Percentiles rank a stretch among this genome's conserved stretches.
Evolutionary conservation across 345 rosid species (phyloP).

Genomic region (Rhizophora apiculata): DNA sequence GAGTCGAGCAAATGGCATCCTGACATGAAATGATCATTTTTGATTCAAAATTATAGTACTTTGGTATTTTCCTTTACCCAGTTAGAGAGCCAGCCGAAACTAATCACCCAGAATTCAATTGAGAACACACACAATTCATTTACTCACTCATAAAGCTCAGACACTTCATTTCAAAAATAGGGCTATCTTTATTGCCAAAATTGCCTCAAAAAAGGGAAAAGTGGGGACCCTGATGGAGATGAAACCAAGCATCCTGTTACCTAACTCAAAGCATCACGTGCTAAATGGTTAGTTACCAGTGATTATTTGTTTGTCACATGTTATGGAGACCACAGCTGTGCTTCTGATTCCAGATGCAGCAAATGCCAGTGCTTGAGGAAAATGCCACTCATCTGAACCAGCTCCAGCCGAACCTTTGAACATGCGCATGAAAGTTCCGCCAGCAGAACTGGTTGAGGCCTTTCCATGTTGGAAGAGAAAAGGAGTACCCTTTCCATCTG

Average conservation of each 20-base stretch:
- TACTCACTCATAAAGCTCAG: too few relatives aligned
- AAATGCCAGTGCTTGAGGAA: conserved; percentile 91
- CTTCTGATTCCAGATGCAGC: conserved; percentile 78
- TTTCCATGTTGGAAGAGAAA: conserved; percentile 93
- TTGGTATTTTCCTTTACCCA: too few relatives aligned
- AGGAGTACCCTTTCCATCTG: conserved; percentile 91
- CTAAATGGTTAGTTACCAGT: conserved; percentile 51
- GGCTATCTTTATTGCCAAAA: too few relatives aligned
- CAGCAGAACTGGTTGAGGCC: conserved; percentile 52
- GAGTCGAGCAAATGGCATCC: too few relatives aligned
- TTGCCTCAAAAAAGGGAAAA: too few relatives aligned
- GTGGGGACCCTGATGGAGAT: not conserved
- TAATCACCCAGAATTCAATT: too few relatives aligned
- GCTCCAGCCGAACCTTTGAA: conserved; percentile 72
- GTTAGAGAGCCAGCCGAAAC: too few relatives aligned
- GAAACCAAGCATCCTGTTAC: not conserved
- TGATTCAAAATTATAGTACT: too few relatives aligned
- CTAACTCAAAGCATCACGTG: not conserved
- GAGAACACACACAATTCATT: too few relatives aligned
- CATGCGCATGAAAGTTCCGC: conserved; percentile 84
- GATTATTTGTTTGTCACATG: conserved; percentile 72
- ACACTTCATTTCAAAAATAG: too few relatives aligned
- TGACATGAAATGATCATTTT: too few relatives aligned
- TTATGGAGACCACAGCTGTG: conserved; percentile 74
- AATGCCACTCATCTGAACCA: conserved; percentile 66